Base-by-base conservation (phyloP, 2,329 filamentous ascomycete genomes). In the Fusarium pilosicola region DNA sequence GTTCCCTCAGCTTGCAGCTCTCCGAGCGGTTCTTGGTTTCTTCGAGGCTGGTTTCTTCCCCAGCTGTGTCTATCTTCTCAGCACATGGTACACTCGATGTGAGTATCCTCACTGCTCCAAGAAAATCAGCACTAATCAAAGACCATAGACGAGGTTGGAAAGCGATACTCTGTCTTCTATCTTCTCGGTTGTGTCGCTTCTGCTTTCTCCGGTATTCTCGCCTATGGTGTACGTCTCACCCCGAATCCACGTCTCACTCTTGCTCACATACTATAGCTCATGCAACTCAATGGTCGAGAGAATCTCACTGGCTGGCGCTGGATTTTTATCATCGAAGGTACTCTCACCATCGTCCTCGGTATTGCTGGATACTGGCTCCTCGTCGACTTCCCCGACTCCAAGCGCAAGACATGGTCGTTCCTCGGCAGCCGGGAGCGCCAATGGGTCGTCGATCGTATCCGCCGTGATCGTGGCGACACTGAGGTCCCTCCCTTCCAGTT, bases 41-140 rank as follows among this genome's bases (percentile, higher is more conserved):
- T 85, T 93, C 32, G 92, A 94, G 79, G 88, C 89, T n/a, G 89
- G 92, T 0, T 93, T 92, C 81, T 94, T 94, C 80, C 91, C 92
- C 0, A 88, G 89, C 58, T 91, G 88, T 57, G 90, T 93, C 1
- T 94, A 93, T 77, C 83, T 94, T 11, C 86, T 94, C n/a, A 91
- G 89, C 68, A 93, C 90, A 41, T 94, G 91, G 91, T 93, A 93
- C 77, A 91, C 90, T 1, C 83, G 90, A 80, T 91, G 88, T 89
- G 80, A 85, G 86, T 80, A 15, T 7, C 26, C 12, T 8, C 5
- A 13, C 12, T 11, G 7, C 8, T 6, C 5, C n/a, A 13, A 13
- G 3, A 1, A 7, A 13, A 17, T 34, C 20, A 32, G 32, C 36
- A 54, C 62, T 71, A 42, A 65, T 54, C 14, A 41, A 30, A 24